Evolutionary conservation across 2,329 filamentous ascomycete species (phyloP).

Genomic region (Exophiala mesophila): DNA sequence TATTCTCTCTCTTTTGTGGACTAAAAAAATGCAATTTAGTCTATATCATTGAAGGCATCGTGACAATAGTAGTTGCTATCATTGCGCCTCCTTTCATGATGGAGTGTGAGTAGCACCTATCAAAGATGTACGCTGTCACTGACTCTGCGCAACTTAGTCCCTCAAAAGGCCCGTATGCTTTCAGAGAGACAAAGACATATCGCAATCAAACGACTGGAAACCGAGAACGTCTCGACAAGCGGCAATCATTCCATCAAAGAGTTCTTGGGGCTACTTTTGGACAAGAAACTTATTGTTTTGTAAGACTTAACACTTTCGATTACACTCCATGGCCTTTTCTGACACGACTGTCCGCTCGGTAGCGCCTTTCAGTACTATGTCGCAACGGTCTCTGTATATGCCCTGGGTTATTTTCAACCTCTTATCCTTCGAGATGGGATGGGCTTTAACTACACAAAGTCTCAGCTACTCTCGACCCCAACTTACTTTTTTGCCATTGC

Average conservation of each 20-base stretch:
- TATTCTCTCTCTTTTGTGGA: too few species aligned
- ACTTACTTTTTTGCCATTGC: constrained; percentile 62
- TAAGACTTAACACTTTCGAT: too few species aligned
- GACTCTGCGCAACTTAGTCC: too few species aligned
- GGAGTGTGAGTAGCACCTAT: too few species aligned
- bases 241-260: constrained; percentile 24
- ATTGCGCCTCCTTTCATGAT: constrained; percentile 32
- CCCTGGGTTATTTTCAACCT: constrained; percentile 72
- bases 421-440: constrained; percentile 64
- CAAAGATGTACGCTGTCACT: too few species aligned
- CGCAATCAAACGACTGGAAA: constrained; percentile 3
- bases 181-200: constrained; percentile 21
- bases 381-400: constrained; percentile 28
- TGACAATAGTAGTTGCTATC: constrained; percentile 25
- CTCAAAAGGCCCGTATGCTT: constrained; percentile 31
- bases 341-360: too few species aligned
- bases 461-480: constrained; percentile 68
- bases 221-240: constrained; percentile 3
- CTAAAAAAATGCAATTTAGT: constrained; percentile 10
- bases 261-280: constrained; percentile 9
- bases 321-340: too few species aligned
- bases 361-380: constrained; percentile 12
- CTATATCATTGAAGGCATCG: constrained; percentile 21
- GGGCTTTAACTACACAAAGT: constrained; percentile 57
- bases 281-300: constrained; percentile 17